phyloP scores from a whole-genome alignment of 2,329 filamentous ascomycete genomes.

The Xylariomycetidae sp. region DNA sequence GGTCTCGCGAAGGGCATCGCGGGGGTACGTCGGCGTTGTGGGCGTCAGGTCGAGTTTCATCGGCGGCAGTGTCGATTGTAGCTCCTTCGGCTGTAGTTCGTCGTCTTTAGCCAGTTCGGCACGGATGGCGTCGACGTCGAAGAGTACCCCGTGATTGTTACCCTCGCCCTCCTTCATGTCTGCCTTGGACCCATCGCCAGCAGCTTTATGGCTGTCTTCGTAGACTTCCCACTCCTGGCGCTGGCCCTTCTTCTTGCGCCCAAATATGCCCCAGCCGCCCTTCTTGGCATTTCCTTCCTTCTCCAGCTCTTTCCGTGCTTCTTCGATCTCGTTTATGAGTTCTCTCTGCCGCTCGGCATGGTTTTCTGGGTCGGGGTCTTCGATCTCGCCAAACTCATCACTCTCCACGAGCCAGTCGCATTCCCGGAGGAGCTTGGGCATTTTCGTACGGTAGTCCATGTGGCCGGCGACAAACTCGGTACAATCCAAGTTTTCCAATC shows the following conservation, averaged over 20 bases:
- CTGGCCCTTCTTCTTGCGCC: conserved; percentile 71
- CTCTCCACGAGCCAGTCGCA: conserved; percentile 89
- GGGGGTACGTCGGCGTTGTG: conserved; percentile 28
- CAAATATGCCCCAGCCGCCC: conserved; percentile 63
- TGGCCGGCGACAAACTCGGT: conserved; percentile 84
- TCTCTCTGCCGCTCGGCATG: conserved; percentile 84
- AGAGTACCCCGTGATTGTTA: conserved; percentile 67
- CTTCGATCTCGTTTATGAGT: conserved; percentile 93
- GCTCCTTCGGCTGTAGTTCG: conserved; percentile 64
- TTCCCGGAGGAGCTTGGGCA: conserved; percentile 81
- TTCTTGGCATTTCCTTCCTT: conserved; percentile 66
- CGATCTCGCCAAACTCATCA: conserved; percentile 93
- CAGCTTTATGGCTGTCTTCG: conserved; percentile 65
- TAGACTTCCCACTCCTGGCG: conserved; percentile 95
- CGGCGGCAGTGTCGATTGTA: conserved; percentile 82
- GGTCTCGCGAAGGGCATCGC: conserved; percentile 37
- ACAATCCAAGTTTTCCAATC: conserved; percentile 84
- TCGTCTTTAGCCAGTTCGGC: conserved; percentile 72
- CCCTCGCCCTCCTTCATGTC: conserved; percentile 44
- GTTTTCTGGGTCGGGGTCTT: conserved; percentile 94
- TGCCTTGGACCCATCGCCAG: conserved; percentile 22
- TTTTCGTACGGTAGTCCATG: conserved; percentile 92
- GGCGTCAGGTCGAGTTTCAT: conserved; percentile 69
- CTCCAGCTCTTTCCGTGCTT: conserved; percentile 82
- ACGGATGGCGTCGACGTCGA: conserved; percentile 92